Base-by-base conservation (phyloP, 2,329 filamentous ascomycete species). In the Hypoxylon sp. region DNA sequence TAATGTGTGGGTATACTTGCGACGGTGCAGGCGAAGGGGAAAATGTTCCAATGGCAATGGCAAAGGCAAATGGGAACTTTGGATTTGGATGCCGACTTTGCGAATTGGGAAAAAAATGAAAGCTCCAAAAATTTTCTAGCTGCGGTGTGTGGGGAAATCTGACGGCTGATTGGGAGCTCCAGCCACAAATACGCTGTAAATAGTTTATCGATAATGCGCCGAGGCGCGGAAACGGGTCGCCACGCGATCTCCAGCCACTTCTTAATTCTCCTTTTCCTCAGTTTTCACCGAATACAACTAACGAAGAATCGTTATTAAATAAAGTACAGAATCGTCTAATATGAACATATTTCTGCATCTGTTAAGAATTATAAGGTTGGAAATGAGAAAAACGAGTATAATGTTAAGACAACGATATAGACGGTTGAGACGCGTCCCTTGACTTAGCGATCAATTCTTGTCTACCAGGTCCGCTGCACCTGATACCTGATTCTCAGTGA, bases 201-300 rank as follows among this genome's bases (percentile, higher is more conserved):
- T 3, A n/a, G 58, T 25, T 68, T 72, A 72, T 97, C 97, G 86
- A 98, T 97, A 82, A 33, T 8, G n/a, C 1, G 14, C 2, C 7
- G 14, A 1, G n/a, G 25, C 13, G 4, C 5, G 14, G n/a, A 7
- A 7, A 10, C 20, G 25, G 40, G 33, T 42, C n/a, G 3, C 37
- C 2, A 8, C 10, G 20, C 44, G 20, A 59, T 13, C 31, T 49
- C 44, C 13, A 49, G 42, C 56, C 56, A 59, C 46, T 50, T 42
- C 25, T 50, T 40, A 30, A 27, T 37, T 2, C 33, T 25, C 42
- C 56, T 22, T 22, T n/a, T 30, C 10, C 3, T 11, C 25, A 11
- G 31, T 17, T 51, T 20, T 20, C 20, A 20, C 2, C 20, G 20
- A 20, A 2, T 20, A 20, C 20, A 20, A 20, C 20, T 20, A 20